Evolutionary conservation across 1,284 basidiomycete genomes (phyloP).

Genomic region (Microbotryomycetes sp.): DNA sequence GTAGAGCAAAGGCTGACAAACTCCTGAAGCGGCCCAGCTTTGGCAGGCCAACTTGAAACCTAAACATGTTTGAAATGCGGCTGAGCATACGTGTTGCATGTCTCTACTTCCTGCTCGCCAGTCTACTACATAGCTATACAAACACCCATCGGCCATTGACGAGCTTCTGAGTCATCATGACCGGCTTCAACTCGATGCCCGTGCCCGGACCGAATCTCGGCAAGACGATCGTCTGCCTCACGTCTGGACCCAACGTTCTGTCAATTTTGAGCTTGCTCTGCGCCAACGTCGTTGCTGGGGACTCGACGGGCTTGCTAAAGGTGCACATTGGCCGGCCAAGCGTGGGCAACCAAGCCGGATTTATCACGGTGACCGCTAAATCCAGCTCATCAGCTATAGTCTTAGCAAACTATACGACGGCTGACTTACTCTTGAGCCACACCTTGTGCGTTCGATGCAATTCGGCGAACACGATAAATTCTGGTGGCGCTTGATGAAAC

Average conservation of each 20-base stretch:
- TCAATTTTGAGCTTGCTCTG: conserved; percentile 26
- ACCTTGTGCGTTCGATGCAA: conserved; percentile 63
- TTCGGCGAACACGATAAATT: conserved; percentile 81
- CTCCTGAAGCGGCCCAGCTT: too few species aligned
- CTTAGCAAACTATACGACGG: background rate
- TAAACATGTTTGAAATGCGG: too few species aligned
- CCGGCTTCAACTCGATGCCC: conserved; percentile 73
- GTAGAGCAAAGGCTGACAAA: too few species aligned
- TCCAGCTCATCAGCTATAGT: background rate
- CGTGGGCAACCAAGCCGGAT: conserved; percentile 78
- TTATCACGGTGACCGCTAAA: conserved; percentile 71
- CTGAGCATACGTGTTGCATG: too few species aligned
- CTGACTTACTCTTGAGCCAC: conserved; percentile 67
- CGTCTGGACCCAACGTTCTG: conserved; percentile 44
- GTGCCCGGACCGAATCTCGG: conserved; percentile 69
- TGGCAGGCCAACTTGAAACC: too few species aligned
- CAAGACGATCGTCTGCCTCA: conserved; percentile 52
- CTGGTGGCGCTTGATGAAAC: conserved; percentile 64
- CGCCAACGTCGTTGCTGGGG: conserved; percentile 41
- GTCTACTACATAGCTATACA: background rate
- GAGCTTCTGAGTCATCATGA: conserved; percentile 49
- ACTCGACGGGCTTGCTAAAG: conserved; percentile 46
- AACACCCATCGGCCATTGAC: conserved; percentile 43
- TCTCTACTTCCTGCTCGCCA: background rate
- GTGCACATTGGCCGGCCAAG: conserved; percentile 76